phyloP scores from a whole-genome alignment of 768 basidiomycete genomes.

The Lyophyllum shimeji region DNA sequence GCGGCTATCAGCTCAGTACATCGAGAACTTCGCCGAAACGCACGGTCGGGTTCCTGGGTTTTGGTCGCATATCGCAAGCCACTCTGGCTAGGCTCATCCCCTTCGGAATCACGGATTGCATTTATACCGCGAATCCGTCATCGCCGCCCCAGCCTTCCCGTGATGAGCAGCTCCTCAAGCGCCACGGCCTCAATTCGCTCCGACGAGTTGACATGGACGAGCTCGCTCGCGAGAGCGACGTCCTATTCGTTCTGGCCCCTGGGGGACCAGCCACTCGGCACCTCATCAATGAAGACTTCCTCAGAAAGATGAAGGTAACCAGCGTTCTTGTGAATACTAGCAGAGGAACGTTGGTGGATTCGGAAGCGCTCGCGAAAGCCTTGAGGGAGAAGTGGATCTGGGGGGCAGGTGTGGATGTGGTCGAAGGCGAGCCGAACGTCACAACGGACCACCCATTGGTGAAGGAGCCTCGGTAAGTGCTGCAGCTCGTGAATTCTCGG shows the following conservation, averaged over 20 bases:
- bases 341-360: conserved; percentile 87
- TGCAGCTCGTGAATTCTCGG: background rate
- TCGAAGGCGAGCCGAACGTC: conserved; percentile 88
- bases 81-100: conserved; percentile 76
- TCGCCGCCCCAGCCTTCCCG: conserved; percentile 47
- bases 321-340: conserved; percentile 83
- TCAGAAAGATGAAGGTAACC: conserved; percentile 83
- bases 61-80: conserved; percentile 91
- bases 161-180: conserved; percentile 30
- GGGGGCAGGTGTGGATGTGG: conserved; percentile 92
- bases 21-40: conserved; percentile 47
- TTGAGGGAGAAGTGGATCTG: conserved; percentile 78
- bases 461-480: conserved; percentile 62
- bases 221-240: conserved; percentile 78
- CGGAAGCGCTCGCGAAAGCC: conserved; percentile 82
- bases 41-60: conserved; percentile 90
- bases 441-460: conserved; percentile 75
- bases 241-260: conserved; percentile 82
- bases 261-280: conserved; percentile 72
- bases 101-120: conserved; percentile 74
- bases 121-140: conserved; percentile 65
- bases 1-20: conserved; percentile 78
- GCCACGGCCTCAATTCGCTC: conserved; percentile 39
- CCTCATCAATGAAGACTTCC: conserved; percentile 67
- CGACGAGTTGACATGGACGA: conserved; percentile 60